Conservation (phyloP, 139 green algal genomes). For the Coelastrella sp. region DNA sequence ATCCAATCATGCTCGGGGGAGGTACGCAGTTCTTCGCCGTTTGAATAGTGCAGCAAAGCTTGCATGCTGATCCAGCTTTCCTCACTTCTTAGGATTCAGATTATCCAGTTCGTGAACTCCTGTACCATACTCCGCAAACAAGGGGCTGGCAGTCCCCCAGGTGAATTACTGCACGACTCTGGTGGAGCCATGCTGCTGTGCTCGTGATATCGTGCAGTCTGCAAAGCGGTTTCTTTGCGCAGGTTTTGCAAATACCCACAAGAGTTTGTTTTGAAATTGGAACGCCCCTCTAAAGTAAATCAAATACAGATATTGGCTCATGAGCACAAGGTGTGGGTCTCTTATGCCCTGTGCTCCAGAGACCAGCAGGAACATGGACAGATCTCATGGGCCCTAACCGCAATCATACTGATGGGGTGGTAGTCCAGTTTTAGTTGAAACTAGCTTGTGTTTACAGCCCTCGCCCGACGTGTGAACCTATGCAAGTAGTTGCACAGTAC, state of each 20-base stretch:
- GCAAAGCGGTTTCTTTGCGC: slow-evolving; percentile 6
- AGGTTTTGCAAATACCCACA: slow-evolving; percentile 90
- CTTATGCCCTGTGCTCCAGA: no score
- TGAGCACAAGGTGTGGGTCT: slow-evolving; percentile 92
- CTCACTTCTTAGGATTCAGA: slow-evolving; percentile 75
- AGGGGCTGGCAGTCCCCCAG: slow-evolving; percentile 87
- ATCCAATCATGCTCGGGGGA: slow-evolving; percentile 66
- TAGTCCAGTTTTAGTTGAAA: no score
- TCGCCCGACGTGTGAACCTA: no score
- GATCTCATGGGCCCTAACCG: no score
- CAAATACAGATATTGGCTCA: slow-evolving; percentile 94
- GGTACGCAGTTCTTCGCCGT: slow-evolving; percentile 18
- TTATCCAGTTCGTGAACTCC: slow-evolving; percentile 83
- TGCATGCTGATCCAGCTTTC: background rate
- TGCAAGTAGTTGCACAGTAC: no score
- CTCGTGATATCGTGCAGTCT: background rate
- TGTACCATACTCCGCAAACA: slow-evolving; percentile 82
- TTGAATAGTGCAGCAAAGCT: background rate
- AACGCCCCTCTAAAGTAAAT: slow-evolving; percentile 74
- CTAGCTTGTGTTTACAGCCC: no score
- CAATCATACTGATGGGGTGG: no score
- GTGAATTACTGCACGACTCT: slow-evolving; percentile 49
- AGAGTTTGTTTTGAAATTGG: slow-evolving; percentile 81
- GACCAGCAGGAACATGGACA: no score
- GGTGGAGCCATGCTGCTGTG: background rate